Conservation (phyloP, 306 rosid species). For the Vigna radiata region DNA sequence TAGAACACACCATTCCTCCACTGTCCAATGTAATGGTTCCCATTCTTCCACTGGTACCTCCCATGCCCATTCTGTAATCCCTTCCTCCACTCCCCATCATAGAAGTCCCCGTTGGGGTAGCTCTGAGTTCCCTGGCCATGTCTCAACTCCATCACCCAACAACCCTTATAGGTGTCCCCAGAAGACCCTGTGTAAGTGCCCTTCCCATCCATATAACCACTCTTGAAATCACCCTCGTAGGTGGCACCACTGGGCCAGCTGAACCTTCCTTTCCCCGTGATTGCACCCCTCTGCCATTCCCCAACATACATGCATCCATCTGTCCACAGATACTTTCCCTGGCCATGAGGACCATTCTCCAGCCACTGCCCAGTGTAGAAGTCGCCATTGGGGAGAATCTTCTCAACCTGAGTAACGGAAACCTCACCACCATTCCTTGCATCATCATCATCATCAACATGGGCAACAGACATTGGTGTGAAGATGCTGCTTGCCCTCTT, state of each 20-base stretch:
- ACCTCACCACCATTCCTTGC: constrained; percentile 48
- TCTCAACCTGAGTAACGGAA: constrained; percentile 56
- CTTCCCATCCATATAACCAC: constrained; percentile 79
- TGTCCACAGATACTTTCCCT: constrained; percentile 87
- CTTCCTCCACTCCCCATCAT: constrained; percentile 95
- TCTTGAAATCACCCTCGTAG: constrained; percentile 89
- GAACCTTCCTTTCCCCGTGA: constrained; percentile 75
- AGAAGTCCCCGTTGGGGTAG: constrained; percentile 79
- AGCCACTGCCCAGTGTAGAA: constrained; percentile 82
- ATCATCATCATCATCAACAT: constrained; percentile 79
- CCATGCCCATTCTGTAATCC: constrained; percentile 87
- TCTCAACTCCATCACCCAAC: constrained; percentile 85
- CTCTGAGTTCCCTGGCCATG: constrained; percentile 82
- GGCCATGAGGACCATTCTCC: constrained; percentile 65
- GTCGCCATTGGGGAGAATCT: constrained; percentile 72
- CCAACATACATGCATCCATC: constrained; percentile 98
- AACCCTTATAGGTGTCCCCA: constrained; percentile 84
- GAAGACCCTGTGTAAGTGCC: constrained; percentile 78
- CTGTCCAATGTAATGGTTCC: constrained; percentile 78
- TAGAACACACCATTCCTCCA: constrained; percentile 71
- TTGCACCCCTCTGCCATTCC: constrained; percentile 76
- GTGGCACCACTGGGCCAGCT: constrained; percentile 98
- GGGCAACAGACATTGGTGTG: constrained; percentile 83
- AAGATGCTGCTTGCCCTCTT: constrained; percentile 65
- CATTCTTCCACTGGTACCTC: constrained; percentile 88